A percentile compares a stretch with the other conserved stretches of the same genome.
Conservation (phyloP, 192 early-diverging fungal genomes). For the Pilobolus umbonatus region DNA sequence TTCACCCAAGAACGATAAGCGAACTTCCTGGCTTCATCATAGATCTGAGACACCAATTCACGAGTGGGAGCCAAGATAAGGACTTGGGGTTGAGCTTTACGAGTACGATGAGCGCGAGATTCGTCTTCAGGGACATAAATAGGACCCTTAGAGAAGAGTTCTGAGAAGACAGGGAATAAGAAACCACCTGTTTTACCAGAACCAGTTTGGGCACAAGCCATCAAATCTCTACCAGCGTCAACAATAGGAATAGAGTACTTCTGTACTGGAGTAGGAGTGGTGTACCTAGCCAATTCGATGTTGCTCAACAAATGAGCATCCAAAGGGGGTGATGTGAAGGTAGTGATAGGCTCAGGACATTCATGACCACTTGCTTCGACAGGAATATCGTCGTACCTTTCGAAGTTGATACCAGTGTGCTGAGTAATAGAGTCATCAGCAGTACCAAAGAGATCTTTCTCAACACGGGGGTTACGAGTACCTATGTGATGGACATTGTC, state of each 20-base stretch:
- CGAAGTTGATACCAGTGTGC: slow-evolving; percentile 96
- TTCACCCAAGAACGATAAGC: slow-evolving; percentile 91
- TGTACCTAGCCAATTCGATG: slow-evolving; percentile 85
- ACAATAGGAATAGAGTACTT: slow-evolving; percentile 88
- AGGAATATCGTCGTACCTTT: slow-evolving; percentile 98
- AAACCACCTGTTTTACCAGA: slow-evolving; percentile 96
- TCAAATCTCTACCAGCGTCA: slow-evolving; percentile 81
- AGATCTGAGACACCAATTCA: slow-evolving; percentile 94
- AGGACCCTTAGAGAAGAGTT: slow-evolving; percentile 83
- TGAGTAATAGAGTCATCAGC: slow-evolving; percentile 72
- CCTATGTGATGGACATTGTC: slow-evolving; percentile 80
- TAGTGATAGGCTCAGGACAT: slow-evolving; percentile 58
- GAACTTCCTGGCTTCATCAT: slow-evolving; percentile 85
- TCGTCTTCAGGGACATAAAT: slow-evolving; percentile 39
- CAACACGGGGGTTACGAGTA: slow-evolving; percentile 71
- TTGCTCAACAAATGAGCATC: slow-evolving; percentile 86
- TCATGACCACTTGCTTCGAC: slow-evolving; percentile 81
- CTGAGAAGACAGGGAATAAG: slow-evolving; percentile 92
- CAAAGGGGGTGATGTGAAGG: slow-evolving; percentile 57
- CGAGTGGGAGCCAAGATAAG: slow-evolving; percentile 92
- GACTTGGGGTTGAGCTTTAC: slow-evolving; percentile 69
- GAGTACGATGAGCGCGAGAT: slow-evolving; percentile 54
- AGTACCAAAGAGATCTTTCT: slow-evolving; percentile 72
- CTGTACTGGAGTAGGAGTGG: slow-evolving; percentile 92
- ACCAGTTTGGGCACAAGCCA: slow-evolving; percentile 98